Percentiles rank a stretch among this genome's conserved stretches.
phyloP scores from a whole-genome alignment of 192 early-diverging fungal genomes.

The Geosiphon pyriformis region DNA sequence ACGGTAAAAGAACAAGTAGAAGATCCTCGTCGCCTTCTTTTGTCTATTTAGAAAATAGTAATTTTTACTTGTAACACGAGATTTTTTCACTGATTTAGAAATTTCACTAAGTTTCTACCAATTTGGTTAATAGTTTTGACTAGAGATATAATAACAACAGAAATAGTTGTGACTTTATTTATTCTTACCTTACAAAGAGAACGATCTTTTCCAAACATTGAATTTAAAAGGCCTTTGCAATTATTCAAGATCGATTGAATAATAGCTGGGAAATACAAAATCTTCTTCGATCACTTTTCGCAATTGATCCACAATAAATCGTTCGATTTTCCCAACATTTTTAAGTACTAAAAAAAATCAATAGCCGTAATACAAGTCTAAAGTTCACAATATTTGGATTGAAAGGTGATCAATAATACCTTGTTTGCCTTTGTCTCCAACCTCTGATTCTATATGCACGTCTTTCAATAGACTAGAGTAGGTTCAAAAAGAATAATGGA shows the following conservation, averaged over 20 bases:
- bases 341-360: conserved; percentile 53
- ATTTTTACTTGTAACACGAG: not conserved
- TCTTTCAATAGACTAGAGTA: conserved; percentile 46
- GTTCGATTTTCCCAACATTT: conserved; percentile 78
- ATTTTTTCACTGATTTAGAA: too few species aligned
- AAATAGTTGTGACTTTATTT: too few species aligned
- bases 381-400: not conserved
- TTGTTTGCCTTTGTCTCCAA: conserved; percentile 63
- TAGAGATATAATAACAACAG: too few species aligned
- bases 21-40: conserved; percentile 87
- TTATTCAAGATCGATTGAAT: conserved; percentile 47
- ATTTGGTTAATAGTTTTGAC: too few species aligned
- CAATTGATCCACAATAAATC: conserved; percentile 74
- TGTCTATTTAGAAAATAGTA: conserved; percentile 67
- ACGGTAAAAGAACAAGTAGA: conserved; percentile 95
- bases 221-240: too few species aligned
- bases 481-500: conserved; percentile 1
- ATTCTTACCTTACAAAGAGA: too few species aligned
- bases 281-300: conserved; percentile 70
- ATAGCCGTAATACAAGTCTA: not conserved
- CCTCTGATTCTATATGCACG: conserved; percentile 57
- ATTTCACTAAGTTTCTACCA: too few species aligned
- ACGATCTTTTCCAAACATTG: too few species aligned
- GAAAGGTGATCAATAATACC: conserved; percentile 36
- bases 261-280: conserved; percentile 73